Percentiles rank a stretch among this genome's conserved stretches.
Evolutionary conservation across 139 green algal species (phyloP).

Genomic region (Chlamydomonas eustigma): DNA sequence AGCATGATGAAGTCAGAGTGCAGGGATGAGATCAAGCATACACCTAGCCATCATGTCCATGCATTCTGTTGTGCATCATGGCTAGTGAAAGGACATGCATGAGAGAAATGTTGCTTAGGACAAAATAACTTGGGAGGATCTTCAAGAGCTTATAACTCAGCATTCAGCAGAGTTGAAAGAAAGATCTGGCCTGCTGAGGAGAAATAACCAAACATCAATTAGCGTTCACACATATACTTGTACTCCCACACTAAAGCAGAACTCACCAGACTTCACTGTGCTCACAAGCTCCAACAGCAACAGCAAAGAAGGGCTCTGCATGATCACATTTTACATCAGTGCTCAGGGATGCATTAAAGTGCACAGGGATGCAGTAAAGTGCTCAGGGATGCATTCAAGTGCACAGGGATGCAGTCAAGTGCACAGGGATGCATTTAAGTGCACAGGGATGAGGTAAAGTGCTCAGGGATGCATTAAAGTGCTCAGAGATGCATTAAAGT

Average conservation of each 20-base stretch:
- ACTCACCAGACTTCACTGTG: neutral
- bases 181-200: neutral
- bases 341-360: neutral
- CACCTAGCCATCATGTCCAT: neutral
- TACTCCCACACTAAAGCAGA: slow-evolving; percentile 15
- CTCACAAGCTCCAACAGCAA: slow-evolving; percentile 6
- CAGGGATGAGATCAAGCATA: neutral
- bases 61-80: neutral
- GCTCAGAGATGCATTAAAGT: no score
- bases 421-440: no score
- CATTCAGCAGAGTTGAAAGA: neutral
- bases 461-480: no score
- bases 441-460: no score
- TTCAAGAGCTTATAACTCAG: neutral
- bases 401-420: no score
- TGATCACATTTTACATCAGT: neutral
- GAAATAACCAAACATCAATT: neutral
- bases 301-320: neutral
- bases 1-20: neutral
- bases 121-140: neutral
- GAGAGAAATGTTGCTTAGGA: neutral
- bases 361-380: neutral
- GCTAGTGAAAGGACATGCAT: neutral
- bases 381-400: no score
- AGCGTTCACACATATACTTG: neutral